Evolutionary conservation across 371 early-diverging fungal species (phyloP).

Genomic region (Saksenaea oblongispora): DNA sequence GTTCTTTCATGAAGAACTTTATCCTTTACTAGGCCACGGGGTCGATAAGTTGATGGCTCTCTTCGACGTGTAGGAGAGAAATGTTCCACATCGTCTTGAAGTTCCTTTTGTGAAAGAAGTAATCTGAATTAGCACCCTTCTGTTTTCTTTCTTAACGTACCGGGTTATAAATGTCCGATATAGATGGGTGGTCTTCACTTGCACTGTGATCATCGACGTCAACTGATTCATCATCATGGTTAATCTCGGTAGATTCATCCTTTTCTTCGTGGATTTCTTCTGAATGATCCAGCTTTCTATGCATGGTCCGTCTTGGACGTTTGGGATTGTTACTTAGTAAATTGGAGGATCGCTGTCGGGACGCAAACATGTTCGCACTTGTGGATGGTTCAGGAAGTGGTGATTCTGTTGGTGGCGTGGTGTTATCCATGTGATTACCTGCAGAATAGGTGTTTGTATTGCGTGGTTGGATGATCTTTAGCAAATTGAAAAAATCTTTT

Average conservation of each 20-base stretch:
- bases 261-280: background rate
- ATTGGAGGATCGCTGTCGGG: slow-evolving; percentile 11
- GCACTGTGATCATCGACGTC: background rate
- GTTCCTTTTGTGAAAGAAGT: too few relatives aligned
- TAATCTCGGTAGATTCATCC: background rate
- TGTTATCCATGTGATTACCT: background rate
- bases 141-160: background rate
- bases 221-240: slow-evolving; percentile 2
- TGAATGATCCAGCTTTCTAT: background rate
- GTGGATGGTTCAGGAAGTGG: background rate
- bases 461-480: background rate
- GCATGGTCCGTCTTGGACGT: background rate
- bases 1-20: too few relatives aligned
- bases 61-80: too few relatives aligned
- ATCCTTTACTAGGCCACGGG: too few relatives aligned
- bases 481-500: slow-evolving; percentile 16
- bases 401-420: background rate
- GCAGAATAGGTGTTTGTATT: background rate
- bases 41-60: too few relatives aligned
- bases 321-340: slow-evolving; percentile 2
- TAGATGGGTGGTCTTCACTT: slow-evolving; percentile 13
- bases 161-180: background rate
- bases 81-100: too few relatives aligned
- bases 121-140: too few relatives aligned
- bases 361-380: slow-evolving; percentile 4